These are phyloP conservation scores for Epichloe baconii DNA, from an alignment of 2,329 filamentous ascomycete species.

Conservation along the genomic window DNA sequence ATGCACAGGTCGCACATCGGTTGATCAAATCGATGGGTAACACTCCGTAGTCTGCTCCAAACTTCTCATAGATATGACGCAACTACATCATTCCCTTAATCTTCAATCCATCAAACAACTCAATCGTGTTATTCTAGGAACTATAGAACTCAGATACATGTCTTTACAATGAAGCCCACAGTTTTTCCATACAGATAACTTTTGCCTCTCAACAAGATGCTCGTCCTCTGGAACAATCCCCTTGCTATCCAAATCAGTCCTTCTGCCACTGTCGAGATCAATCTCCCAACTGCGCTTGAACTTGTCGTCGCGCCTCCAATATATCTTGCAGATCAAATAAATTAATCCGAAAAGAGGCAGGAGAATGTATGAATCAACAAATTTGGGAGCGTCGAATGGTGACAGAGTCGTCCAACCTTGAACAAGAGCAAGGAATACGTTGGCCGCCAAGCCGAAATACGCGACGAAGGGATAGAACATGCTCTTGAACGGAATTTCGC, in stretches of 20 bases:
- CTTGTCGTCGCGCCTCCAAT: constrained; percentile 34
- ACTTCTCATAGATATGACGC: too few species aligned
- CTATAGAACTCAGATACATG: constrained; percentile 8
- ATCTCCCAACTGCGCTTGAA: constrained; percentile 38
- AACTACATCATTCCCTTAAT: too few species aligned
- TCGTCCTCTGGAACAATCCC: constrained; percentile 16
- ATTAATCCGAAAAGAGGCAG: constrained; percentile 47
- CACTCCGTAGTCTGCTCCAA: too few species aligned
- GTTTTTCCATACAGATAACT: constrained; percentile 29
- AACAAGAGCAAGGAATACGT: constrained; percentile 45
- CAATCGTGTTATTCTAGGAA: constrained; percentile 8
- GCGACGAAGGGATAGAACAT: constrained; percentile 44
- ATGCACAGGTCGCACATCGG: too few species aligned
- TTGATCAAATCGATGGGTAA: too few species aligned
- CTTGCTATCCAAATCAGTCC: constrained; percentile 39
- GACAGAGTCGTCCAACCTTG: constrained; percentile 48
- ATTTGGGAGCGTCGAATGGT: constrained; percentile 44
- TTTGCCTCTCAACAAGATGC: constrained; percentile 13
- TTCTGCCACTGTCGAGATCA: constrained; percentile 42
- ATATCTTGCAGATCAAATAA: constrained; percentile 40
- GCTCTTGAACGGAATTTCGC: constrained; percentile 42
- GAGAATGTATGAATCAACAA: constrained; percentile 51
- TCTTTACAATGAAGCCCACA: constrained; percentile 28
- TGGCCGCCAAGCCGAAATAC: constrained; percentile 44
- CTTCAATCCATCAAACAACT: too few species aligned